Percentiles rank a stretch among this genome's conserved stretches.
Evolutionary conservation across 768 basidiomycete species (phyloP).

Genomic region (Trametes sanguinea): DNA sequence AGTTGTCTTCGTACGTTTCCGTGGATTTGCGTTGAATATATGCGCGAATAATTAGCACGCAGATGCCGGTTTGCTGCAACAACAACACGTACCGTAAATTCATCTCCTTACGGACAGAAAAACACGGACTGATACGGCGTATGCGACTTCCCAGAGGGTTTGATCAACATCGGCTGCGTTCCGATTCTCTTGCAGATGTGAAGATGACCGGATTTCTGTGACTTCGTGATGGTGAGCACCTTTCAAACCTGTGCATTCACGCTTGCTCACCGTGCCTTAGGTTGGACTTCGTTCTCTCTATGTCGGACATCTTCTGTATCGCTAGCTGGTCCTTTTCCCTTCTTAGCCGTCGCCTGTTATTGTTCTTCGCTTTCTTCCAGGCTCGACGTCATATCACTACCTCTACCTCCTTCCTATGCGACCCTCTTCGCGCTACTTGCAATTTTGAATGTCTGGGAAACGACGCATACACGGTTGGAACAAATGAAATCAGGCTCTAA

Average conservation of each 20-base stretch:
- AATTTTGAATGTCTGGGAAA: slow-evolving; percentile 5
- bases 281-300: neutral
- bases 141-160: slow-evolving; percentile 22
- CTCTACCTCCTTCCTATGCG: neutral
- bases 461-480: slow-evolving; percentile 13
- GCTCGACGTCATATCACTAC: slow-evolving; percentile 7
- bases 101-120: no score
- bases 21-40: neutral
- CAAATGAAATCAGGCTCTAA: slow-evolving; percentile 18
- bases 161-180: slow-evolving; percentile 31
- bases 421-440: neutral
- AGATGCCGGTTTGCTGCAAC: slow-evolving; percentile 31
- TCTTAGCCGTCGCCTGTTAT: neutral
- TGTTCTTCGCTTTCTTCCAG: slow-evolving; percentile 13
- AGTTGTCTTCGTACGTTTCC: neutral
- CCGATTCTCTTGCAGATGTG: slow-evolving; percentile 26
- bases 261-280: neutral
- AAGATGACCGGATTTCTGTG: neutral
- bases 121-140: neutral
- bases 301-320: slow-evolving; percentile 1
- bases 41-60: slow-evolving; percentile 9
- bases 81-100: slow-evolving; percentile 30
- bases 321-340: neutral
- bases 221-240: neutral
- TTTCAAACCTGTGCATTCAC: neutral